Base-by-base conservation (phyloP, 352 stramenopile species). In the Phytopythium montanum region DNA sequence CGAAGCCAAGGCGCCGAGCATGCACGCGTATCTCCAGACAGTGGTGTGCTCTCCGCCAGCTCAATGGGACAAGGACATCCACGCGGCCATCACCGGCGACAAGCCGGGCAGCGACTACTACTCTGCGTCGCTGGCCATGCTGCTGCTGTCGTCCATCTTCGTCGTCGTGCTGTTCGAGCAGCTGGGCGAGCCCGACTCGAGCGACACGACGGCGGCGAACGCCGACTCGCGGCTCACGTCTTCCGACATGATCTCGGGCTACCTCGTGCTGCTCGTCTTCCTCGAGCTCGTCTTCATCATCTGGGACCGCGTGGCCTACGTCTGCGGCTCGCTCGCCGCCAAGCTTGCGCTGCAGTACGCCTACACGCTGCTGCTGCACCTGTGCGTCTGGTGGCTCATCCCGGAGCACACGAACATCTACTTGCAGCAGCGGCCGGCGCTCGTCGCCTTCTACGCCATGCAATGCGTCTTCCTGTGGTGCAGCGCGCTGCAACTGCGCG, bases 61-160 rank as follows among this genome's bases (percentile, higher is more conserved):
- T 46, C 72, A 91, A 53, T 96, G 87, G 87, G 87, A 96, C 65
- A 92, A 88, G 53, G 83, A 94, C 55, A 94, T 94, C 41, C 78
- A 96, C 29, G 76, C 85, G 14, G 85, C 87, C 5, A 90, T 93
- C 46, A 79, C 72, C 2, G 85, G 83, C 2, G 73, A 83, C 34
- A 96, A 96, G 50, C 87, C 87, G 1, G 87, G 87, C 13, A 70
- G 82, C 5, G 82, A 94, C 62, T 94, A 76, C 54, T 90, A 89
- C 66, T 81, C 85, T 4, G 56, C 70, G 8, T 92, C 85, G 36
- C 73, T 96, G 16, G 72, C 73, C 2, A 59, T 88, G 34, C 68
- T 86, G 54, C 59, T 94, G 33, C 72, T 94, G 25, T 84, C 76
- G 12, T 69, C 82, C 0, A 65, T 91, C 13, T 94, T 85, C 56